phyloP scores from a whole-genome alignment of 2,329 filamentous ascomycete genomes.

The Cordyceps militaris region DNA sequence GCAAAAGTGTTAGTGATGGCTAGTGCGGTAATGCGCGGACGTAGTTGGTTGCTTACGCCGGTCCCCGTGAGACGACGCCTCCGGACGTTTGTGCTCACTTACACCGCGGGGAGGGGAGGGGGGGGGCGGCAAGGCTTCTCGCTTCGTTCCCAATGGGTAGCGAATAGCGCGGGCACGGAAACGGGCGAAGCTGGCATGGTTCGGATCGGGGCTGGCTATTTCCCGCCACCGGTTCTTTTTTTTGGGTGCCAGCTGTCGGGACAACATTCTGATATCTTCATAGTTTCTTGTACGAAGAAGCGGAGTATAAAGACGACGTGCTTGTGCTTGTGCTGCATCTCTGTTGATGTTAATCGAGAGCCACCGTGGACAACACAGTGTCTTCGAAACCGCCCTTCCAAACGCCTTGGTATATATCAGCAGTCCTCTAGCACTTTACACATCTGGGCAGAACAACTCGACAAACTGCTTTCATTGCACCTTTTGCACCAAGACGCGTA shows the following conservation, averaged over 20 bases:
- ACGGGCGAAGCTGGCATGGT: background rate
- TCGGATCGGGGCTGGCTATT: background rate
- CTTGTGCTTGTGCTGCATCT: no score
- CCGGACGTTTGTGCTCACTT: conserved; percentile 5
- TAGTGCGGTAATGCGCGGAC: background rate
- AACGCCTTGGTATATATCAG: no score
- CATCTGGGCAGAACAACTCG: no score
- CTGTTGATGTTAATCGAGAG: no score
- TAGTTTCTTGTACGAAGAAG: no score
- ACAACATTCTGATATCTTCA: no score
- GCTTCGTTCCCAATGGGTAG: background rate
- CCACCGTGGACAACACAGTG: no score
- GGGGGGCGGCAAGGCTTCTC: no score
- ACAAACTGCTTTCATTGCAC: no score
- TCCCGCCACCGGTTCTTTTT: background rate
- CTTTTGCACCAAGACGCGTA: background rate
- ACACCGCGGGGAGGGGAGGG: conserved; percentile 7
- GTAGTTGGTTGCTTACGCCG: background rate
- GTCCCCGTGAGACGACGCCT: background rate
- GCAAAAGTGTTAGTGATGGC: background rate
- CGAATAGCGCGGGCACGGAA: background rate
- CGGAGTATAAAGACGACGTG: no score
- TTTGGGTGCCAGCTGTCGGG: background rate
- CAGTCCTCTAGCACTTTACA: no score
- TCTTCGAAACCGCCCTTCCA: no score